A percentile compares a stretch with the other conserved stretches of the same genome.
Evolutionary conservation across 140 eudicot genomes (phyloP).

Genomic region (Eryngium alpinum): DNA sequence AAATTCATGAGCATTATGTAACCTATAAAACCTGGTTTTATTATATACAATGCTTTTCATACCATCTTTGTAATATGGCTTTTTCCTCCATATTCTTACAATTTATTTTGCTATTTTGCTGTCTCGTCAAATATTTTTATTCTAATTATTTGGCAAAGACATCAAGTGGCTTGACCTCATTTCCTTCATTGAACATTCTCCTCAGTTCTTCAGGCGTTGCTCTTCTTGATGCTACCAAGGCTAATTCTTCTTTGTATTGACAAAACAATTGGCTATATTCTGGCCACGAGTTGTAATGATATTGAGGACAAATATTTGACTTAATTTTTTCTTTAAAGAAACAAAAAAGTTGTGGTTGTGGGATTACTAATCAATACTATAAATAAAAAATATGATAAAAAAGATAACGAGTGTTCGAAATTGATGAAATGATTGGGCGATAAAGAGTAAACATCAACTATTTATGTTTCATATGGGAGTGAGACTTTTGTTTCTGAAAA

Average conservation of each 20-base stretch:
- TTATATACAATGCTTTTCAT: background rate
- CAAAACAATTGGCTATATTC: background rate
- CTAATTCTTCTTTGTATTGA: background rate
- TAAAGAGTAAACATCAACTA: background rate
- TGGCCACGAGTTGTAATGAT: slow-evolving; percentile 1
- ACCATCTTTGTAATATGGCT: background rate
- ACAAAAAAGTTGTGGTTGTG: slow-evolving; percentile 4
- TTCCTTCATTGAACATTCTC: background rate
- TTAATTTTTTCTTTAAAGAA: background rate
- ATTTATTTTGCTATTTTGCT: background rate
- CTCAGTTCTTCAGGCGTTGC: background rate
- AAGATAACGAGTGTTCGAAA: background rate
- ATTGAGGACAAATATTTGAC: slow-evolving; percentile 6
- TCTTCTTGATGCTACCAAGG: background rate
- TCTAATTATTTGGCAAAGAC: background rate
- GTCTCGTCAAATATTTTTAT: background rate
- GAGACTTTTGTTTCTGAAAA: background rate
- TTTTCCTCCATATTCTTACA: background rate
- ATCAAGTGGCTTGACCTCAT: background rate
- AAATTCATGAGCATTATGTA: background rate
- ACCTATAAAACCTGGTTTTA: background rate
- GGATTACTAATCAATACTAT: background rate
- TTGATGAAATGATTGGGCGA: background rate
- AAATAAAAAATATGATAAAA: background rate
- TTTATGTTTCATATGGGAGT: slow-evolving; percentile 10